Evolutionary conservation across 345 rosid species (phyloP), one percentile per base, ranked within the genome.

Genomic region (Turnera subulata): DNA sequence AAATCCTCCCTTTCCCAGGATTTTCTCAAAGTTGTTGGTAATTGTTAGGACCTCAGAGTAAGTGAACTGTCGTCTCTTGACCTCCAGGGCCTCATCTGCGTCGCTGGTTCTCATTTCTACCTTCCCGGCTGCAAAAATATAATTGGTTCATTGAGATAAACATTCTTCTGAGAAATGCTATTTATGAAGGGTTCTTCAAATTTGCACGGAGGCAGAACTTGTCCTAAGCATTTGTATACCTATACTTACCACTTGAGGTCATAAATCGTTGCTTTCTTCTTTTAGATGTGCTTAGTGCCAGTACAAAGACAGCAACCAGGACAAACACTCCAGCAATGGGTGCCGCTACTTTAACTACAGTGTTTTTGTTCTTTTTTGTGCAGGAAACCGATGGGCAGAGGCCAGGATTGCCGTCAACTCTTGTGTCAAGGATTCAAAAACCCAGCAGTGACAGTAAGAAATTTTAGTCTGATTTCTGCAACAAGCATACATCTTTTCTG

Each of bases 1-100:
- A 32, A 80, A 83, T 15, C 81, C 81, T 26, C 89, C 89, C 62
- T 82, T 44, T 75, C 85, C 42, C 72, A 74, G 69, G 69, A 46
- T 10, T 62, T 69, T 61, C 59, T 70, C 18, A 25, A 80, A 80
- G 42, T 74, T 69, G 45, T 69, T 69, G 24, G 80, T 80, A 46
- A 77, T 76, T 11, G 6, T 74, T 8, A 62, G 50, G 37, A 80
- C 68, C 13, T 77, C 78, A 6, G 69, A 38, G 18, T 65, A 76
- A 5, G 65, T 51, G 48, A 74, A 74, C 20, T 57, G 65, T 7
- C 46, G 65, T 48, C 62, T 62, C 55, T 68, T 70, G 11, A 51
- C 47, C 50, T 62, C 57, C 21, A 62, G n/a, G n/a, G n/a, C n/a
- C n/a, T n/a, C n/a, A n/a, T n/a, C n/a, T n/a, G n/a, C n/a, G n/a